A percentile compares a stretch with the other conserved stretches of the same genome.
Conservation (phyloP, 2,329 filamentous ascomycete genomes). For the Karstenula rhodostoma region DNA sequence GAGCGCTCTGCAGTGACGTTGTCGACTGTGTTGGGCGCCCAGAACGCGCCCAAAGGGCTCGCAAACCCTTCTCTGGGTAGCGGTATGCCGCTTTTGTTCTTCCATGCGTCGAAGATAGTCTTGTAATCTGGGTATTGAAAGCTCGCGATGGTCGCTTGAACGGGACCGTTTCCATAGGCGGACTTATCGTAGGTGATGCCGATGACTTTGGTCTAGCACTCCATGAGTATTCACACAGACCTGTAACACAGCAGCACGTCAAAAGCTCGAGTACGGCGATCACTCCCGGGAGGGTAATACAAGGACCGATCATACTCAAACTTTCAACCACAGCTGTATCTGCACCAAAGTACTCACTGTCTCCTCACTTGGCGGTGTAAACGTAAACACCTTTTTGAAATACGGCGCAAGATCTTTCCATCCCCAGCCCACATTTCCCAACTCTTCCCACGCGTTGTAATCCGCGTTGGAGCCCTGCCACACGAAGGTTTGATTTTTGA, state of each 20-base stretch:
- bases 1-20: not conserved
- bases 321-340: not conserved
- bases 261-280: too few relatives aligned
- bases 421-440: constrained; percentile 66
- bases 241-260: too few relatives aligned
- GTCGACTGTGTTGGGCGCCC: not conserved
- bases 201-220: constrained; percentile 4
- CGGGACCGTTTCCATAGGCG: constrained; percentile 19
- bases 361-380: not conserved
- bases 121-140: constrained; percentile 24
- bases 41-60: not conserved
- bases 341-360: not conserved
- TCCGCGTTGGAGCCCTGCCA: constrained; percentile 32
- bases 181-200: constrained; percentile 18
- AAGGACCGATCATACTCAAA: not conserved
- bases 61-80: constrained; percentile 26
- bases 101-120: constrained; percentile 16
- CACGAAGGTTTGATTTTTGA: too few relatives aligned
- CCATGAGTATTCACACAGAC: too few relatives aligned
- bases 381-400: constrained; percentile 35
- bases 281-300: too few relatives aligned
- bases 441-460: constrained; percentile 61
- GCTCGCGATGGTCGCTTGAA: constrained; percentile 17
- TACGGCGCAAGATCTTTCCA: constrained; percentile 56
- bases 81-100: constrained; percentile 22